A percentile compares a stretch with the other conserved stretches of the same genome.
Evolutionary conservation across 2,329 filamentous ascomycete genomes (phyloP).

Genomic region (Teratosphaeria zuluensis): DNA sequence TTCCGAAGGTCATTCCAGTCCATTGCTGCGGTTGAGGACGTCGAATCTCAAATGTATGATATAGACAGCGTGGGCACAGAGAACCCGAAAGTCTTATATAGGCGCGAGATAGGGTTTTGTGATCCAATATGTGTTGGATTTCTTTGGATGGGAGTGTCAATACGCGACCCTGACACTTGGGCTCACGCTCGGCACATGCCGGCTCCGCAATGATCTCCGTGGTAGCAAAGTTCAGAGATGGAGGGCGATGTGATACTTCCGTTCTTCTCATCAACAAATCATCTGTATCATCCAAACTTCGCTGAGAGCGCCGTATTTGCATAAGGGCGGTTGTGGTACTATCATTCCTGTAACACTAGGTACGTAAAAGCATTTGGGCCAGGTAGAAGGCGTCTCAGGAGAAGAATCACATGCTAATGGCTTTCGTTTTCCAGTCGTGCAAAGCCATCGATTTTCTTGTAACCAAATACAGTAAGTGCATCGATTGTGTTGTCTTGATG

Average conservation of each 20-base stretch:
- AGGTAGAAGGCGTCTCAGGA: background rate
- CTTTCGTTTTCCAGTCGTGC: background rate
- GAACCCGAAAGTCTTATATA: no score
- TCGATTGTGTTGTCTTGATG: background rate
- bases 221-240: background rate
- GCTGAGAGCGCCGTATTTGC: background rate
- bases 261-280: background rate
- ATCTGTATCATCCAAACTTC: background rate
- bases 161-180: background rate
- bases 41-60: background rate
- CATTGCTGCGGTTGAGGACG: constrained; percentile 43
- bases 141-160: background rate
- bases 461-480: background rate
- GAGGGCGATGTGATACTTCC: background rate
- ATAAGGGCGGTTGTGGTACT: background rate
- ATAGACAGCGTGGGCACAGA: no score
- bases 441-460: background rate
- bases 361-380: background rate
- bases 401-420: background rate
- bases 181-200: background rate
- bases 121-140: no score
- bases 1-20: constrained; percentile 78
- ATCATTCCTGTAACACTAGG: background rate
- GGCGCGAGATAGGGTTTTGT: no score
- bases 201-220: background rate